These are phyloP conservation scores for Hypocreales sp. DNA, from an alignment of 2,329 filamentous ascomycete genomes.

Conservation along the genomic window DNA sequence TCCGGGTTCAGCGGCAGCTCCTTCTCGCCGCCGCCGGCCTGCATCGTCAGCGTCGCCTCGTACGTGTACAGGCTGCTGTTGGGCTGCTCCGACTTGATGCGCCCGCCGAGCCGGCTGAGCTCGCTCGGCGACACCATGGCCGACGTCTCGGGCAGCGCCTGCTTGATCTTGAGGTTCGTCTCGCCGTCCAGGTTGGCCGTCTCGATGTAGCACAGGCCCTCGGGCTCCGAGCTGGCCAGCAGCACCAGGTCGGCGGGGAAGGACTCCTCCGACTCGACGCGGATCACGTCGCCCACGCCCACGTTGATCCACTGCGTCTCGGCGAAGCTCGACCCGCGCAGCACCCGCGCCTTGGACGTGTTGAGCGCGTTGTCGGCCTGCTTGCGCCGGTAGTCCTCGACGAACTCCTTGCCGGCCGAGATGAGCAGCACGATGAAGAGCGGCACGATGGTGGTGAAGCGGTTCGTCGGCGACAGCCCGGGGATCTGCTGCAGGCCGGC, in stretches of 20 bases:
- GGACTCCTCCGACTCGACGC: conserved; percentile 85
- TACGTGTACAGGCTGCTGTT: conserved; percentile 98
- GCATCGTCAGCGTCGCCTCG: conserved; percentile 87
- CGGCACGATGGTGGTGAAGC: conserved; percentile 93
- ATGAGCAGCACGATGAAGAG: conserved; percentile 78
- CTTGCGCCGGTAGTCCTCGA: conserved; percentile 87
- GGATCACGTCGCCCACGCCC: conserved; percentile 78
- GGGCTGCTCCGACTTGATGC: conserved; percentile 85
- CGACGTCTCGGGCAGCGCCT: conserved; percentile 84
- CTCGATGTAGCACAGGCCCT: conserved; percentile 96
- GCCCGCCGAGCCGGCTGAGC: conserved; percentile 70
- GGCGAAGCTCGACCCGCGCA: conserved; percentile 71
- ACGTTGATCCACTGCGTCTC: conserved; percentile 92
- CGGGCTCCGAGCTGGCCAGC: conserved; percentile 87
- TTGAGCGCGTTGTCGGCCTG: conserved; percentile 78
- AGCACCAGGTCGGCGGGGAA: conserved; percentile 91
- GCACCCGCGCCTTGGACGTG: conserved; percentile 66
- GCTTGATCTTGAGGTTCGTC: conserved; percentile 98
- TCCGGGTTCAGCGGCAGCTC: conserved; percentile 82
- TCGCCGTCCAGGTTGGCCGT: conserved; percentile 96
- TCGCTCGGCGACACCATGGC: conserved; percentile 76
- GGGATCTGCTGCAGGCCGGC: conserved; percentile 91
- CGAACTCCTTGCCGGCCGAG: conserved; percentile 87
- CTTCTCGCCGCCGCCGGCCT: conserved; percentile 81
- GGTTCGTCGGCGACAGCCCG: conserved; percentile 84